Conservation (phyloP, 2,329 filamentous ascomycete genomes). For the Didymosphaeria variabile region DNA sequence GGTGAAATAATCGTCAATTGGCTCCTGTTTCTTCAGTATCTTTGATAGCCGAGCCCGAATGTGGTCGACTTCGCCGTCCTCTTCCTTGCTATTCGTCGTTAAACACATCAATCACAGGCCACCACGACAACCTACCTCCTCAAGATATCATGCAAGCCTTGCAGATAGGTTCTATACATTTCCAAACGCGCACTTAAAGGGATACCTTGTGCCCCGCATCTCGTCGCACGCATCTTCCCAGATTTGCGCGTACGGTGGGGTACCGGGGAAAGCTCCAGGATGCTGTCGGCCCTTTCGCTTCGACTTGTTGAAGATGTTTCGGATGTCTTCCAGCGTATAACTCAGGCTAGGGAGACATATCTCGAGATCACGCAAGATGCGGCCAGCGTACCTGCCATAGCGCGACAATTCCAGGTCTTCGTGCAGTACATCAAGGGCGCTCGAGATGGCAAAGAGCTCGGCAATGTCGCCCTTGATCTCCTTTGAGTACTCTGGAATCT, state of each 20-base stretch:
- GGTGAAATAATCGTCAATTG: constrained; percentile 45
- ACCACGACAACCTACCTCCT: constrained; percentile 53
- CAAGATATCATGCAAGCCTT: constrained; percentile 54
- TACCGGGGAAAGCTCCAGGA: constrained; percentile 49
- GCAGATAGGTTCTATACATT: constrained; percentile 61
- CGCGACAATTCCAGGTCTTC: constrained; percentile 52
- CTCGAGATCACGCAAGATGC: constrained; percentile 58
- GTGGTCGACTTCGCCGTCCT: constrained; percentile 41
- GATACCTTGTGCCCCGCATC: constrained; percentile 57
- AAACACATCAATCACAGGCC: constrained; percentile 17
- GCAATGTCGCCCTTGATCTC: constrained; percentile 64
- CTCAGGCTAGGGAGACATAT: constrained; percentile 59
- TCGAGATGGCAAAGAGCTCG: constrained; percentile 64
- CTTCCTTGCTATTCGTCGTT: constrained; percentile 35
- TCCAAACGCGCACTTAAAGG: constrained; percentile 59
- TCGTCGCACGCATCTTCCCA: constrained; percentile 61
- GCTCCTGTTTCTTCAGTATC: constrained; percentile 48
- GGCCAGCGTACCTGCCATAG: constrained; percentile 45
- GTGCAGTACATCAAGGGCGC: constrained; percentile 59
- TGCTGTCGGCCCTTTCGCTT: constrained; percentile 36
- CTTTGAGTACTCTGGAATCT: constrained; percentile 60
- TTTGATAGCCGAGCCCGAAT: constrained; percentile 39
- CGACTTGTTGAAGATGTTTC: constrained; percentile 51
- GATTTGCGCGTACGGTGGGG: constrained; percentile 56
- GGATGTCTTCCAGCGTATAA: constrained; percentile 62